Evolutionary conservation across 2,329 filamentous ascomycete species (phyloP), one percentile per base, ranked within the genome.

Genomic region (Teratosphaeria epicoccoides): DNA sequence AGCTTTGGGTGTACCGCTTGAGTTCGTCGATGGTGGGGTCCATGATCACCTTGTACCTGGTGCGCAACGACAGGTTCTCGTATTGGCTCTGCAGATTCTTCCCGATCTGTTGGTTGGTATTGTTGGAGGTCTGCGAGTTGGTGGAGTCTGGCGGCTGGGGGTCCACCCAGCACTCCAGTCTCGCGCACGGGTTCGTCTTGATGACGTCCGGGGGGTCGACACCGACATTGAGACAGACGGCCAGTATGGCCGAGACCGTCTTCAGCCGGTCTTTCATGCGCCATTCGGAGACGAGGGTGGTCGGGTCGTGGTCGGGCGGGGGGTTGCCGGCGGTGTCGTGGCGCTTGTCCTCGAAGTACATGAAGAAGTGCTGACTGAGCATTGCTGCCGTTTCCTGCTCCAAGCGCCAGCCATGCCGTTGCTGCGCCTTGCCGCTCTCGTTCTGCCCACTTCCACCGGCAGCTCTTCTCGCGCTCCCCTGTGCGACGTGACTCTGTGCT

Each of bases 291-390:
- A 95, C 78, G 47, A 65, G 58, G 25, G 55, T 58, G 51, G 59
- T 62, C 6, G 62, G 57, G 43, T 67, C 61, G 49, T 58, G 62
- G 20, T 58, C 56, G 49, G 81, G 78, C 66, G 89, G 88, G 14
- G 89, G 88, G 59, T 90, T 88, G 22, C 89, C 93, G 29, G 88
- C 91, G 22, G 88, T 93, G 68, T 97, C 93, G 71, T 98, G 93
- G 49, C 91, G 85, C 71, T 97, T 97, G 70, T 98, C 93, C 57
- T 91, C 96, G 70, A 87, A 98, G 72, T 98, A 98, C 91, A 97
- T 97, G 75, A 95, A 97, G 82, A 95, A 98, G 60, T 88, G 94
- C 86, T 95, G 51, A 43, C 58, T 62, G 57, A 95, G 76, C 52
- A 86, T 85, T 22, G 57, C 58, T 61, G 94, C 85, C 63, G 94